Evolutionary conservation across 768 basidiomycete species (phyloP), one percentile per base, ranked within the genome.

Genomic region (Dentipellis sp.): DNA sequence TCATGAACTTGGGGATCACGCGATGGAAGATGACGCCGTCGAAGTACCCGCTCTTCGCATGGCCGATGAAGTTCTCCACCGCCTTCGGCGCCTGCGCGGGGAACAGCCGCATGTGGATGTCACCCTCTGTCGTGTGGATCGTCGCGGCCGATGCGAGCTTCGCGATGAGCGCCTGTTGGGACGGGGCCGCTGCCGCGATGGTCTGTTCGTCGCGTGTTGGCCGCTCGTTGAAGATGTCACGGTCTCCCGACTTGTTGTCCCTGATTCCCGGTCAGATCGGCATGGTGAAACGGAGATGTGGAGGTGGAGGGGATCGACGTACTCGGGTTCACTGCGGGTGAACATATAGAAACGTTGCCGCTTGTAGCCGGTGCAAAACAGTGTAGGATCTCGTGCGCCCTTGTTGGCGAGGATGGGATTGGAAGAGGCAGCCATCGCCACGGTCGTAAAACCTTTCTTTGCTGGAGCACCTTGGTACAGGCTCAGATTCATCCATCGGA

Each of bases 1-100:
- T 88, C 94, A 95, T 95, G 66, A 99, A 99, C 72, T 99, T 98
- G 58, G 91, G 81, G 67, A 99, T 99, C 60, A 98, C 91, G 56
- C 97, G 88, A 69, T 99, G 97, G 77, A 98, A 97, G 65, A 97
- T 82, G 56, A 97, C 76, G 11, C 87, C 85, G 67, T 99, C 95
- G 65, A 88, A 98, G 73, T 88, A 98, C 2, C 91, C 84, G 62
- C 85, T 90, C 62, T 89, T 78, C 14, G 91, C 82, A 63, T 94
- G 91, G 1, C 91, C 93, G 21, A 94, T 88, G 70, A 99, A 98
- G 74, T 97, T 99, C 72, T 99, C 97, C 39, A 99, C 95, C 0
- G 97, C 82, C 70, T 89, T 97, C 3, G 97, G 97, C 4, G 91
- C 89, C 55, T 91, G 84, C 60, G 90, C 80, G 0, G 97, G 97